These are phyloP conservation scores for Fulvia fulva DNA, from an alignment of 2,329 filamentous ascomycete species.

Conservation along the genomic window DNA sequence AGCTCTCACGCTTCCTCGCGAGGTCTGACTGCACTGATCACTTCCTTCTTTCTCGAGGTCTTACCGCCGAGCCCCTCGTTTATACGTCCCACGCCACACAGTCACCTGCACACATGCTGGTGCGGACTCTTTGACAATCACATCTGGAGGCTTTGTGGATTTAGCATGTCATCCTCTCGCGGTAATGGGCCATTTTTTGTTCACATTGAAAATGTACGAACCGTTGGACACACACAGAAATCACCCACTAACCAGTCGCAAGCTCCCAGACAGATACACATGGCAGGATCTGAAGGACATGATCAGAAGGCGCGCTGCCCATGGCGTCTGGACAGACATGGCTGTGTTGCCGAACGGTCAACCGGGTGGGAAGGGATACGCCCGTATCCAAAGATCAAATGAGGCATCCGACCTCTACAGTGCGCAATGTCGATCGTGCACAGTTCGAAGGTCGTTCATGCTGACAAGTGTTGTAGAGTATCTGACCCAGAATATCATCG, in stretches of 20 bases:
- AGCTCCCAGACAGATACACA: constrained; percentile 29
- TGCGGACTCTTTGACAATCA: constrained; percentile 1
- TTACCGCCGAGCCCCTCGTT: not conserved
- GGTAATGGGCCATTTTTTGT: constrained; percentile 17
- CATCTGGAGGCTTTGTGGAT: constrained; percentile 4
- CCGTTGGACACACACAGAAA: not conserved
- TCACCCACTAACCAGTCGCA: not conserved
- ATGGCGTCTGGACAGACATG: constrained; percentile 32
- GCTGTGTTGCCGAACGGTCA: constrained; percentile 20
- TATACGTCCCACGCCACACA: not conserved
- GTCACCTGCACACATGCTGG: not conserved
- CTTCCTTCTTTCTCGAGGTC: not conserved
- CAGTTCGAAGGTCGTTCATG: not conserved
- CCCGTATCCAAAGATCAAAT: constrained; percentile 22
- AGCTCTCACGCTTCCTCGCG: not conserved
- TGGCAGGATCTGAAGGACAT: constrained; percentile 34
- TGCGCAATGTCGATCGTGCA: constrained; percentile 17
- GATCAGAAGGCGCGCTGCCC: constrained; percentile 24
- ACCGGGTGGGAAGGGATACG: constrained; percentile 22
- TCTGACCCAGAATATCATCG: constrained; percentile 22
- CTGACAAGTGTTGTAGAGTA: constrained; percentile 21
- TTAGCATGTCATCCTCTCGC: constrained; percentile 1
- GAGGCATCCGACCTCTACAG: constrained; percentile 28
- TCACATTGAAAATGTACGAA: constrained; percentile 22
- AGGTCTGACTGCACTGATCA: not conserved